Conservation (phyloP, 2,329 filamentous ascomycete species). For the Raffaelea deltoideospora region DNA sequence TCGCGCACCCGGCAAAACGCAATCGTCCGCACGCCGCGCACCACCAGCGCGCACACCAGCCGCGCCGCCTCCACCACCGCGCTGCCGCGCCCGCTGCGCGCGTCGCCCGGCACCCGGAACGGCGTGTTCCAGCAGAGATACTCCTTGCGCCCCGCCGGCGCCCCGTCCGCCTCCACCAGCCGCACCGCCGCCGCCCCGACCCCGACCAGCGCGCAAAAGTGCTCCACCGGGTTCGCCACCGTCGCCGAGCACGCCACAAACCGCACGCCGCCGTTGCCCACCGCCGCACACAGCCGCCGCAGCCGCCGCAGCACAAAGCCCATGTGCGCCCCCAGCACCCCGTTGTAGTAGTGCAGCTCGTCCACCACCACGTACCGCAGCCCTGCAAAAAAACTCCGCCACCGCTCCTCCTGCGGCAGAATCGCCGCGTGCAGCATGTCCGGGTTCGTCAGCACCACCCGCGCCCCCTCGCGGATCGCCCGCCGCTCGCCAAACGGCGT, state of each 20-base stretch:
- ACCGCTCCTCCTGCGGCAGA: slow-evolving; percentile 76
- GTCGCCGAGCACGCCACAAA: slow-evolving; percentile 97
- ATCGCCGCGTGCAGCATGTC: slow-evolving; percentile 97
- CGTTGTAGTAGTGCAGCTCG: slow-evolving; percentile 93
- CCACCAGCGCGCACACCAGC: slow-evolving; percentile 76
- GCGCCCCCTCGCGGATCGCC: slow-evolving; percentile 68
- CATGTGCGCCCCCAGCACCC: slow-evolving; percentile 83
- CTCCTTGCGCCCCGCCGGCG: slow-evolving; percentile 81
- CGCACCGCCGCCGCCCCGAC: slow-evolving; percentile 39
- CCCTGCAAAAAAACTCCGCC: slow-evolving; percentile 76
- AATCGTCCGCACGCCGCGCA: slow-evolving; percentile 81
- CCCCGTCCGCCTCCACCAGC: slow-evolving; percentile 81
- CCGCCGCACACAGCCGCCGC: slow-evolving; percentile 71
- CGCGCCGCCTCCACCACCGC: slow-evolving; percentile 74
- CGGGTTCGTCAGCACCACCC: slow-evolving; percentile 93
- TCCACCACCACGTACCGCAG: slow-evolving; percentile 81
- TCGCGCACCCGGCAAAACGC: slow-evolving; percentile 82
- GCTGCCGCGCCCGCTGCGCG: slow-evolving; percentile 71
- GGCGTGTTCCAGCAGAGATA: slow-evolving; percentile 98
- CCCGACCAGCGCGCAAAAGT: slow-evolving; percentile 92
- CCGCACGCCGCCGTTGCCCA: slow-evolving; percentile 72
- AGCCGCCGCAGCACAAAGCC: slow-evolving; percentile 88
- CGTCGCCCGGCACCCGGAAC: slow-evolving; percentile 76
- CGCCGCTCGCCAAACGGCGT: slow-evolving; percentile 71
- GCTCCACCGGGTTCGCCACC: slow-evolving; percentile 78